Evolutionary conservation across 768 basidiomycete species (phyloP), one percentile per base, ranked within the genome.

Genomic region (Chalciporus pseudorubinellus): DNA sequence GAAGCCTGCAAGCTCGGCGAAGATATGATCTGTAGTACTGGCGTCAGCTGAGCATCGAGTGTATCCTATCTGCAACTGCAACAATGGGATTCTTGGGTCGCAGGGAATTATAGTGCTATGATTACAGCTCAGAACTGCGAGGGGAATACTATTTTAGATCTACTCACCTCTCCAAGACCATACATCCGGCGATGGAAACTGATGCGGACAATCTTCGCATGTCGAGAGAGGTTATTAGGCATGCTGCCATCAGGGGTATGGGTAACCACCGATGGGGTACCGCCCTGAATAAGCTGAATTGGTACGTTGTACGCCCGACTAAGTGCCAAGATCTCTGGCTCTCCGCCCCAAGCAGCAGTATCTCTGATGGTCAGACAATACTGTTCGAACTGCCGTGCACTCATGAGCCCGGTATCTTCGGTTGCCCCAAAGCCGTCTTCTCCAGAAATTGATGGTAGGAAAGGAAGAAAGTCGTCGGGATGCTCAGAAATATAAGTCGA

Each of bases 101-200:
- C 47, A 94, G 66, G 6, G 92, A 93, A 66, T 94, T 94, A 64
- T 94, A 94, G 67, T 94, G 92, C 92, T 94, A 64, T 12, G 42
- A 41, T 29, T 29, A 29, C 21, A 19, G 26, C 45, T 51, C 58
- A 50, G 57, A 59, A n/a, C 13, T 22, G 34, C 14, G 18, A 39
- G 21, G 18, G n/a, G 21, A 6, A 13, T 13, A 6, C 29, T 21
- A 24, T 24, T 36, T 48, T 31, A 19, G 24, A 22, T 22, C 24
- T 38, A 72, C 87, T 58, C 47, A 93, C 94, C 83, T 98, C 95
- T 59, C 95, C 95, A 6, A 98, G 78, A 3, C 95, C 95, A 71
- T 95, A 98, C 84, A 95, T 87, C 58, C 84, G 80, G 49, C 91
- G 79, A 64, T 98, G 95, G 67, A 95, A 99, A 62, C 94, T 97